Base-by-base conservation (phyloP, 495 filamentous ascomycete genomes). In the Margaritispora aquatica region DNA sequence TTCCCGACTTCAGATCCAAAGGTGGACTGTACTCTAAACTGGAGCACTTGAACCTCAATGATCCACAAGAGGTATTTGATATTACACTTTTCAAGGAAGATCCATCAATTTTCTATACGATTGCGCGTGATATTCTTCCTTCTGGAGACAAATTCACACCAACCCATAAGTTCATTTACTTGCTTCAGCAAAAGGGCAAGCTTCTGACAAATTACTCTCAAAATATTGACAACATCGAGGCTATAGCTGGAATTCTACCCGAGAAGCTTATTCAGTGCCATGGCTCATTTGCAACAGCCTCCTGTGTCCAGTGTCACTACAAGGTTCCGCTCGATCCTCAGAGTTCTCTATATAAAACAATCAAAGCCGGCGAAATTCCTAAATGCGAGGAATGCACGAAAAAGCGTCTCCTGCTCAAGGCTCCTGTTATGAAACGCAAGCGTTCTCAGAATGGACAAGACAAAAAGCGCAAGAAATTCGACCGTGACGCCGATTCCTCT, bases 221-320 rank as follows among this genome's bases (percentile, higher is more conserved):
- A 70, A 98, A 98, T 69, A 98, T 98, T 65, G 94, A 98, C 75
- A 97, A 97, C 66, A 87, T 98, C 50, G 94, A 98, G 69, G 83
- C 82, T 29, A 85, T 88, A 57, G 94, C 93, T 1, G 94, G 94
- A 15, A 92, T 98, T 50, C 67, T 71, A 5, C 78, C 84, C 0
- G 87, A 92, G 34, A 96, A 96, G 59, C 83, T 98, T 11, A 86
- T 98, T 21, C 94, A 98, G 70, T 97, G 94, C 68, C 94, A 98
- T 63, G 94, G 94, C 52, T 94, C 89, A 13, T 98, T 96, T 69
- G 94, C 93, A 10, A 93, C 86, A 9, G 94, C 94, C 8, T 88
- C 88, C 0, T 98, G 94, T 70, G 82, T 92, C 27, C 89, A 93
- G 61, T 97, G 94, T 70, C 72, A 79, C 22, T 75, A 85, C 73